Evolutionary conservation across 2,329 filamentous ascomycete genomes (phyloP), one percentile per base, ranked within the genome.

Genomic region (Mycosphaerella sp.): DNA sequence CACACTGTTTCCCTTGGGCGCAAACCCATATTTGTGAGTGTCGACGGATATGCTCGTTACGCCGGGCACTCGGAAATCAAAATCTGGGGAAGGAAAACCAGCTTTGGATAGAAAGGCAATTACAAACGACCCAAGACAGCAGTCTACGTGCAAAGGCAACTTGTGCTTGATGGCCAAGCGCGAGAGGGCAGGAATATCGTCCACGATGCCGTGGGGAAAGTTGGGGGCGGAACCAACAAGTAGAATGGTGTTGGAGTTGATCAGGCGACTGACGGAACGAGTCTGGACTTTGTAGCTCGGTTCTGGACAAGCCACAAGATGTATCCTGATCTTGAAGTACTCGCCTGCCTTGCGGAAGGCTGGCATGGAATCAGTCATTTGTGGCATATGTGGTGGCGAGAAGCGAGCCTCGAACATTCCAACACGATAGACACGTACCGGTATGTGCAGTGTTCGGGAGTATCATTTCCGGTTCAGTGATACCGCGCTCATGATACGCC

Each of bases 11-110:
- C 93, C 93, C 75, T 98, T 98, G 47, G 93, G 93, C 1, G 93
- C 93, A 67, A 98, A 98, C 34, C 93, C 93, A 68, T 98, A 98
- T 71, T 98, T 98, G 79, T 98, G 93, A 2, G 93, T 98, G 69
- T 98, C 93, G 69, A 90, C 94, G 60, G 84, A 89, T 70, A 98
- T 97, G 69, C 86, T 91, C 3, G 91, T 96, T 34, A 98, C 93
- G 62, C 93, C 93, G 60, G 87, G 89, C 53, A 94, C 82, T 50
- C 87, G 83, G 80, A 98, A 98, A 70, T 98, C 93, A 66, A 97
- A 97, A 4, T 82, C 83, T 61, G 86, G 82, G 17, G 86, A 80
- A 56, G 94, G 88, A 70, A 95, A 97, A 40, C 93, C 93, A n/a
- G 93, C 89, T 66, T 87, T 87, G 58, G 89, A 84, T 39, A 98